These are phyloP conservation scores for Hemerocallis citrina DNA, from an alignment of 106 monocot species.

Conservation along the genomic window DNA sequence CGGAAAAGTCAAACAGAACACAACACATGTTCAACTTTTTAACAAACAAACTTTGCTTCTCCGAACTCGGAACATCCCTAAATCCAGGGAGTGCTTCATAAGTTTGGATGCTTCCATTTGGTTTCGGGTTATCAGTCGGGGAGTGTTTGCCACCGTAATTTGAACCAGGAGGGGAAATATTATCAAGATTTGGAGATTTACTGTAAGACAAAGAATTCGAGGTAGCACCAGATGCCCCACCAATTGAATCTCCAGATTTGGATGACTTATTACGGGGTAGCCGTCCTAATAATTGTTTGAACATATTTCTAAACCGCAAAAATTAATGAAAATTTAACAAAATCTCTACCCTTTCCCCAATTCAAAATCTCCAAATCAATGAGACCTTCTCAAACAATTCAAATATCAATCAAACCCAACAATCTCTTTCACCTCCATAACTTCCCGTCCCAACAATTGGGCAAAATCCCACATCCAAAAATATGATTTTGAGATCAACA, in stretches of 20 bases:
- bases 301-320: constrained; percentile 14
- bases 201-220: constrained; percentile 8
- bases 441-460: background rate
- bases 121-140: background rate
- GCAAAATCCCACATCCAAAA: background rate
- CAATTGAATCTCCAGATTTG: constrained; percentile 7
- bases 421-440: background rate
- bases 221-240: constrained; percentile 1
- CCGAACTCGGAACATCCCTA: constrained; percentile 34
- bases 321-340: background rate
- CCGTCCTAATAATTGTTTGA: constrained; percentile 40
- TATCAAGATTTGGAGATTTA: background rate
- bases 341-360: background rate
- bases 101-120: background rate
- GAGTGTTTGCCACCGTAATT: background rate
- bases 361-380: background rate
- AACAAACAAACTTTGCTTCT: constrained; percentile 34
- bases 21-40: constrained; percentile 42
- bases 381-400: background rate
- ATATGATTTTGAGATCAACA: background rate
- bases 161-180: background rate
- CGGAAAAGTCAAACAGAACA: constrained; percentile 28
- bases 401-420: background rate
- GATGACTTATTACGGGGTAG: constrained; percentile 25
- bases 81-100: constrained; percentile 34